Evolutionary conservation across 176 grass and related monocot genomes (phyloP), one percentile per base, ranked within the genome.

Genomic region (Carex parvula): DNA sequence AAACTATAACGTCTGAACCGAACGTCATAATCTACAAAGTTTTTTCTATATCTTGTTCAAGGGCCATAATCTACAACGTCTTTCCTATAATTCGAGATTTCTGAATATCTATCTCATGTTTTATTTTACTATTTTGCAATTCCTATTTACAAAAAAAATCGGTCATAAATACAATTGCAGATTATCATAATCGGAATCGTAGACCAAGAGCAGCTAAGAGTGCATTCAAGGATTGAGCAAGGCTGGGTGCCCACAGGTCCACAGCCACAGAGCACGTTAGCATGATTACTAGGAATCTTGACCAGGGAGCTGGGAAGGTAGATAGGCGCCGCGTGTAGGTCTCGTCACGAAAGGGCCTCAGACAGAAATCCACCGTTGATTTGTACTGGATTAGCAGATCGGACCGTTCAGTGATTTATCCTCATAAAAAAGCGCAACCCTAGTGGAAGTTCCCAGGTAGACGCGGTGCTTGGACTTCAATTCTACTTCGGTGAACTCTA

Each of bases 401-500:
- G 9, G 42, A 73, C 70, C 70, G 70, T 73, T 52, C 16, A 4
- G 1, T 24, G 42, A 21, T 73, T 52, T 14, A 73, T 73, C 70
- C 44, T 50, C 42, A 73, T 52, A 73, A 44, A 50, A 67, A 8
- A 52, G 41, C 42, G 44, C 70, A 73, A 73, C 70, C 70, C 70
- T 73, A 73, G 42, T 20, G n/a, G 70, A 73, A 73, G 69, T 73
- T 73, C 11, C 37, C 70, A 52, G 70, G 42, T 73, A 22, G 70
- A 52, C 70, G 9, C 42, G 1, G n/a, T 73, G 6, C 17, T 52
- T n/a, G 18, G 20, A 71, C 18, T 46, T 71, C 12, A 69, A 62
- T 6, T 71, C 6, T 70, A n/a, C 66, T n/a, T 33, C 16, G 16
- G 16, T 18, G 2, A 29, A 39, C 64, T 66, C 3, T 64, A 24